These are phyloP conservation scores for Porodaedalea pini DNA, from an alignment of 1,284 basidiomycete species.

Conservation along the genomic window DNA sequence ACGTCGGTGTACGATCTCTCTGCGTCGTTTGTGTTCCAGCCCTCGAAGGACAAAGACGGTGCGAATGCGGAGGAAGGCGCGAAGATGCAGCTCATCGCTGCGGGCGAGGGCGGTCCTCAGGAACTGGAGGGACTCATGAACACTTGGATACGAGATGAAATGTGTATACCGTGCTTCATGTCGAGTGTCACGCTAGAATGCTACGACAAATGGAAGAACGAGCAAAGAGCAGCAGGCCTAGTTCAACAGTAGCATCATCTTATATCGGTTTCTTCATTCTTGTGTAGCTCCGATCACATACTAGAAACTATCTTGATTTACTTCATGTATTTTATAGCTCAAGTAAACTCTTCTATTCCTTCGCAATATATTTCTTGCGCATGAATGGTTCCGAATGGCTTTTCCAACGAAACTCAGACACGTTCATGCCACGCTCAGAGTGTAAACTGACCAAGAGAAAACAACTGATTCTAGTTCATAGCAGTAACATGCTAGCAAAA, in stretches of 20 bases:
- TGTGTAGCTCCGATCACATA: too few species aligned
- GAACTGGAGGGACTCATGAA: constrained; percentile 64
- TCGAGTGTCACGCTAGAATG: constrained; percentile 73
- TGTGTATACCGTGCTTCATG: constrained; percentile 73
- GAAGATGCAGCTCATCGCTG: constrained; percentile 65
- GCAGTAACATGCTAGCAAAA: too few species aligned
- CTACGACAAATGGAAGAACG: constrained; percentile 43
- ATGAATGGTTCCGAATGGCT: too few species aligned
- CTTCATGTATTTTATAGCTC: too few species aligned
- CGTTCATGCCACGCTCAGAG: too few species aligned
- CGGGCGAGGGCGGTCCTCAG: constrained; percentile 65
- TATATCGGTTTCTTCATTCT: not conserved
- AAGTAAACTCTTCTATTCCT: too few species aligned
- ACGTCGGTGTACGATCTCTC: constrained; percentile 76
- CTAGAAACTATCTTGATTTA: too few species aligned
- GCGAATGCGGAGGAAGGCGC: constrained; percentile 36
- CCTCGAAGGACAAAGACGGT: constrained; percentile 28
- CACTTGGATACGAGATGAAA: constrained; percentile 69
- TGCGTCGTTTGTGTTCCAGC: constrained; percentile 71
- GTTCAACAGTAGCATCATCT: not conserved
- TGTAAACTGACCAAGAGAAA: too few species aligned
- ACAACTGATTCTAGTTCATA: too few species aligned
- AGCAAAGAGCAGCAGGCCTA: not conserved
- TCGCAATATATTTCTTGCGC: too few species aligned
- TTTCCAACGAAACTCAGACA: too few species aligned